phyloP scores from a whole-genome alignment of 768 basidiomycete species.

The Termitomyces sp. region DNA sequence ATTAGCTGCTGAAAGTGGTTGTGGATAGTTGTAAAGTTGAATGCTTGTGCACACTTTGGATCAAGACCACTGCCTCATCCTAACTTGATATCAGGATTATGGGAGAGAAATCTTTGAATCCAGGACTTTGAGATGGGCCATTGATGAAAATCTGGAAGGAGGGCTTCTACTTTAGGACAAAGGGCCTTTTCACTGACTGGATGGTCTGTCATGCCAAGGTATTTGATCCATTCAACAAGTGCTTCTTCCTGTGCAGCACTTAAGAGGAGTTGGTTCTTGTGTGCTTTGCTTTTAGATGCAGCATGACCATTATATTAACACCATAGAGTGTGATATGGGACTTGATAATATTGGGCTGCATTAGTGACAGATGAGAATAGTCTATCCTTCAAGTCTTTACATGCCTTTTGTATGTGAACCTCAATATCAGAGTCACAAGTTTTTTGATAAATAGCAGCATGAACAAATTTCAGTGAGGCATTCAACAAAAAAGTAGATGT shows the following conservation, averaged over 20 bases:
- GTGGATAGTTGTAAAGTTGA: slow-evolving; percentile 25
- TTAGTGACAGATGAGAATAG: too few relatives aligned
- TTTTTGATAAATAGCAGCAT: too few relatives aligned
- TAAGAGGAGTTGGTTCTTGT: neutral
- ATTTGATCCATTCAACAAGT: neutral
- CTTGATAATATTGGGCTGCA: too few relatives aligned
- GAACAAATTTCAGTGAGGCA: too few relatives aligned
- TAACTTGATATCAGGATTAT: too few relatives aligned
- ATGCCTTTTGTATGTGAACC: too few relatives aligned
- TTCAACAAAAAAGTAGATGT: too few relatives aligned
- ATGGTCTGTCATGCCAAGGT: neutral
- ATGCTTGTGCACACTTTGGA: slow-evolving; percentile 25
- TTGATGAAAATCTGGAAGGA: neutral
- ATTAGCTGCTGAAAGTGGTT: slow-evolving; percentile 20
- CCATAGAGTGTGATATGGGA: too few relatives aligned
- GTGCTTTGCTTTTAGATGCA: too few relatives aligned
- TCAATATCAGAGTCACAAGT: too few relatives aligned
- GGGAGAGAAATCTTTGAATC: neutral
- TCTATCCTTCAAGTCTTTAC: too few relatives aligned
- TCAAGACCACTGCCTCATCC: slow-evolving; percentile 25
- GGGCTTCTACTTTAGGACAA: neutral
- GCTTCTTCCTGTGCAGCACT: neutral
- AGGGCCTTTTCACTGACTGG: neutral
- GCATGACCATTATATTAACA: too few relatives aligned
- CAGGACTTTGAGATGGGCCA: neutral